These are phyloP conservation scores for Kuraishia hungarica DNA, from an alignment of 805 yeast genomes.

Conservation along the genomic window DNA sequence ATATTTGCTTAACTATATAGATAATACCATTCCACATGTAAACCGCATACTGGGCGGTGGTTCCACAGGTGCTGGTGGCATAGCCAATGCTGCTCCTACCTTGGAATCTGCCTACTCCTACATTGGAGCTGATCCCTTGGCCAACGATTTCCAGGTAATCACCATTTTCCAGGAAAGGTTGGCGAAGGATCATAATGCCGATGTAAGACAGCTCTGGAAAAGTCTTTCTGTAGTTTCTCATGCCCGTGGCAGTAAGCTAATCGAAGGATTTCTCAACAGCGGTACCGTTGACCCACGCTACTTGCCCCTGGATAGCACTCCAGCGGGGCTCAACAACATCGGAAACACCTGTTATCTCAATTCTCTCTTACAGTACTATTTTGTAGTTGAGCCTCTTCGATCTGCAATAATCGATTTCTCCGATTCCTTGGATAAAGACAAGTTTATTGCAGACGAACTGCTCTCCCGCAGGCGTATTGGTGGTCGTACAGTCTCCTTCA, in stretches of 20 bases:
- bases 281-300: slow-evolving; percentile 56
- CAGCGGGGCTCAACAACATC: slow-evolving; percentile 87
- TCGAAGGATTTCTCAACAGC: slow-evolving; percentile 45
- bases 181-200: slow-evolving; percentile 30
- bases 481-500: slow-evolving; percentile 71
- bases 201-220: slow-evolving; percentile 46
- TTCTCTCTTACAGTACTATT: slow-evolving; percentile 84
- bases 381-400: slow-evolving; percentile 76
- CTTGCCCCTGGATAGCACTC: slow-evolving; percentile 64
- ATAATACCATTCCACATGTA: slow-evolving; percentile 28
- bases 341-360: slow-evolving; percentile 95
- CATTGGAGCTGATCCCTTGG: slow-evolving; percentile 40
- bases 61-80: not conserved
- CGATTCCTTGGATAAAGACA: slow-evolving; percentile 10
- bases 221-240: slow-evolving; percentile 51
- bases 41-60: not conserved
- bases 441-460: slow-evolving; percentile 21
- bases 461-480: slow-evolving; percentile 64
- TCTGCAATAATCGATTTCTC: slow-evolving; percentile 52
- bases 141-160: slow-evolving; percentile 51
- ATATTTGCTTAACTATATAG: slow-evolving; percentile 46
- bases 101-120: slow-evolving; percentile 34
- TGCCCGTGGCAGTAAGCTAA: slow-evolving; percentile 43
- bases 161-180: slow-evolving; percentile 40
- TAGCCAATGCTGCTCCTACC: not conserved